Conservation (phyloP, 345 rosid species). For the Ceriops zippeliana region DNA sequence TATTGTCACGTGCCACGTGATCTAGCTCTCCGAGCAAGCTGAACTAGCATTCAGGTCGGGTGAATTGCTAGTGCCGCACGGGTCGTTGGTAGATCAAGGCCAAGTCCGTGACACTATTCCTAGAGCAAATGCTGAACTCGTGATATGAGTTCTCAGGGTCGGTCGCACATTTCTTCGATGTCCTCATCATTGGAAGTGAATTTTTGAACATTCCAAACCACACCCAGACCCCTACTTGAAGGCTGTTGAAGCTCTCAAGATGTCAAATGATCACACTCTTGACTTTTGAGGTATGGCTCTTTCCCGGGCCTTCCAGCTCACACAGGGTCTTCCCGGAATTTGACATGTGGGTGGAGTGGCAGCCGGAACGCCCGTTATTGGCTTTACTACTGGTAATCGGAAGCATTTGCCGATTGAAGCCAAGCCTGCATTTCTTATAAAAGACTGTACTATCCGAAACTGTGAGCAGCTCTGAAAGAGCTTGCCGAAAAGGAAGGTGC, state of each 20-base stretch:
- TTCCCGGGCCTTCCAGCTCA: not conserved
- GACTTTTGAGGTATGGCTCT: conserved; percentile 33
- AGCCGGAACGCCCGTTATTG: conserved; percentile 41
- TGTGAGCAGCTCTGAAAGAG: conserved; percentile 32
- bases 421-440: conserved; percentile 27
- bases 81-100: too few relatives aligned
- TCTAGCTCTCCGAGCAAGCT: too few relatives aligned
- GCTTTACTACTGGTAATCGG: conserved; percentile 31
- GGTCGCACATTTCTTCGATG: conserved; percentile 29
- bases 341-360: conserved; percentile 30
- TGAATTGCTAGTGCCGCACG: too few relatives aligned
- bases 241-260: conserved; percentile 30
- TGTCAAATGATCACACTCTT: conserved; percentile 34
- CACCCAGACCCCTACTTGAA: conserved; percentile 42
- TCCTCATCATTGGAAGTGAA: conserved; percentile 25
- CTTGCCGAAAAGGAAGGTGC: conserved; percentile 13
- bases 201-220: conserved; percentile 44
- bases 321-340: not conserved
- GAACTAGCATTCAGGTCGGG: too few relatives aligned
- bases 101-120: too few relatives aligned
- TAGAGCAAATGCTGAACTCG: conserved; percentile 31
- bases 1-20: too few relatives aligned
- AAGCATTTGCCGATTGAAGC: conserved; percentile 26
- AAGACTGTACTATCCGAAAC: conserved; percentile 30
- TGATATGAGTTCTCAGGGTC: conserved; percentile 26